A percentile compares a stretch with the other conserved stretches of the same genome.
Conservation (phyloP, 768 basidiomycete genomes). For the Pisolithus tinctorius region DNA sequence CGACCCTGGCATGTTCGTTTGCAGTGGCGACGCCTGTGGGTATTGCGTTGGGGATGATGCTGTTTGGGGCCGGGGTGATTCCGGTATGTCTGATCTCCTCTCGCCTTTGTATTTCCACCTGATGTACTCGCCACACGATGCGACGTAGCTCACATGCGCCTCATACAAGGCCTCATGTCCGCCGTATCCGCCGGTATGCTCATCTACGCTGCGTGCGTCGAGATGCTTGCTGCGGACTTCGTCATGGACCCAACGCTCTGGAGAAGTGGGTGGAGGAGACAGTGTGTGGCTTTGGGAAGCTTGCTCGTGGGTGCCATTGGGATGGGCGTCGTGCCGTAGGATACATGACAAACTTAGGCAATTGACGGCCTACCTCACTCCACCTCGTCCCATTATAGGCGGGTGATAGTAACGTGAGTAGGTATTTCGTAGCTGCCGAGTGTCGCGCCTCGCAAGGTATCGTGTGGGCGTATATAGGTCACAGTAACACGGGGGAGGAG, state of each 20-base stretch:
- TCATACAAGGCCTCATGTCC: constrained; percentile 69
- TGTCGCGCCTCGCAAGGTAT: no score
- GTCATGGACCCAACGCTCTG: constrained; percentile 58
- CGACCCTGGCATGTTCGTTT: constrained; percentile 54
- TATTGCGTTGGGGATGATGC: constrained; percentile 51
- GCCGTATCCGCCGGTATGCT: constrained; percentile 82
- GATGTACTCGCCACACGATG: neutral
- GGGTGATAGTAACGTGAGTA: no score
- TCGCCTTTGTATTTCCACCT: neutral
- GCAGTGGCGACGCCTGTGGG: constrained; percentile 70
- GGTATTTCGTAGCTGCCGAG: no score
- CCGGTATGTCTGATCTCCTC: constrained; percentile 14
- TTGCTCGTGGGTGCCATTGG: constrained; percentile 52
- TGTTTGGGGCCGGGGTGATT: constrained; percentile 32
- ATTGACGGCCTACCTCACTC: no score
- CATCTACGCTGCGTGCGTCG: constrained; percentile 76
- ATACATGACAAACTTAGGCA: no score
- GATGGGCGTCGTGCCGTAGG: constrained; percentile 35
- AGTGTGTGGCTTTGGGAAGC: constrained; percentile 53
- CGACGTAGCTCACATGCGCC: constrained; percentile 37
- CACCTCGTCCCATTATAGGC: no score
- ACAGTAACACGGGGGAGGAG: no score
- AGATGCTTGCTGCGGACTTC: constrained; percentile 85
- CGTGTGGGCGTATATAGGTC: no score
- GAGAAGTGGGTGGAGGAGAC: constrained; percentile 31